Conservation (phyloP, 2,329 filamentous ascomycete species). For the Pestalotiopsis sp. region DNA sequence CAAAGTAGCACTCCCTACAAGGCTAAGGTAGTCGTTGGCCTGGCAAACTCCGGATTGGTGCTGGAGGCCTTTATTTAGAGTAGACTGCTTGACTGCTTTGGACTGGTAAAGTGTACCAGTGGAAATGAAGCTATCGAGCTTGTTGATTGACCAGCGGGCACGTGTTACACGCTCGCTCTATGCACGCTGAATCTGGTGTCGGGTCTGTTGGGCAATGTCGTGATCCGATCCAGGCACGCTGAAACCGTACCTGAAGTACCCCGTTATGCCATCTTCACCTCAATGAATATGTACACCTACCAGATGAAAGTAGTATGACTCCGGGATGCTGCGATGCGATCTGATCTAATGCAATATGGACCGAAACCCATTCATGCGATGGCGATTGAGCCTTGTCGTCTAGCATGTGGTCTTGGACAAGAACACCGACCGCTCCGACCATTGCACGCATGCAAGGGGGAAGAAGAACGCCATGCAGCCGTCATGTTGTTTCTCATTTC, state of each 20-base stretch:
- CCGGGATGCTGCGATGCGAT: background rate
- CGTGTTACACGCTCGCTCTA: background rate
- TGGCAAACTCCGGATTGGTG: background rate
- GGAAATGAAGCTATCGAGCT: background rate
- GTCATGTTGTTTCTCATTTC: background rate
- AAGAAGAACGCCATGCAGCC: background rate
- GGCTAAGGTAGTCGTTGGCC: background rate
- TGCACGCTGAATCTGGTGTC: background rate
- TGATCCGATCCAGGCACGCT: background rate
- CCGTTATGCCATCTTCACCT: background rate
- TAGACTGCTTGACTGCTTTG: background rate
- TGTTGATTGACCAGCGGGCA: background rate
- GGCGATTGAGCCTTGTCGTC: background rate
- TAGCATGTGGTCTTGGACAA: background rate
- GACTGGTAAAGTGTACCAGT: background rate
- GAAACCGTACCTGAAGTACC: background rate
- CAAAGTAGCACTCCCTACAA: background rate
- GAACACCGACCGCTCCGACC: background rate
- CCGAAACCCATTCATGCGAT: background rate
- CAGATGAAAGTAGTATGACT: too few relatives aligned
- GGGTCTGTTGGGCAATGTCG: background rate
- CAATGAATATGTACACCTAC: too few relatives aligned
- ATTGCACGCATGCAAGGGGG: background rate
- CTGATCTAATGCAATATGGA: background rate
- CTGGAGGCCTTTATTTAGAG: background rate